Base-by-base conservation (phyloP, 2,329 filamentous ascomycete genomes). In the Aspergillus tanneri region DNA sequence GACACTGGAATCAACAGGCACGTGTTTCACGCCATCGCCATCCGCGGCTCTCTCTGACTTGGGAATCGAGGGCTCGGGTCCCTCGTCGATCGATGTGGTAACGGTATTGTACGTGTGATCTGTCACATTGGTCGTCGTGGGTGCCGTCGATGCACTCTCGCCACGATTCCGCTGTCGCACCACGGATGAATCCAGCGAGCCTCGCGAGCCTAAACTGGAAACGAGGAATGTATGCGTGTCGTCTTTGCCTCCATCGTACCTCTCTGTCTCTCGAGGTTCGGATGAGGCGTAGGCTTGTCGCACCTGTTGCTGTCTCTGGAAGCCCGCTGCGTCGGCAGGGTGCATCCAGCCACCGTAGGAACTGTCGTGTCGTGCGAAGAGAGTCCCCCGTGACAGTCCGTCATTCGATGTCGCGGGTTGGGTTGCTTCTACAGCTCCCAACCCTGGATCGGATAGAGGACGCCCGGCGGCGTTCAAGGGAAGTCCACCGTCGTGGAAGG, bases 321-420 rank as follows among this genome's bases (percentile, higher is more conserved):
- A 57, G 12, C 49, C 46, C 11, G 52, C 50, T 14, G 57, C 55
- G 23, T 70, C 73, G 35, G 73, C 73, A 24, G 71, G 52, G 18
- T 71, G 75, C 68, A 82, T 76, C 79, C 79, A 83, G 23, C 77
- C 71, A 12, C 75, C 75, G 47, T 80, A 77, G 43, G 72, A 68
- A 52, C 71, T 77, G 50, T 66, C 62, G 40, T 68, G 58, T 38
- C 58, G 59, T 28, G 59, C 61, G 14, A 60, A 52, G 9, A 12
- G 48, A 51, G 5, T 45, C 48, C 34, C 48, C 55, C 32, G 25
- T 30, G 11, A 35, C n/a, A n/a, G n/a, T 24, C 25, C 49, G 14
- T 50, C 40, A 10, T 49, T 46, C 18, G 47, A 48, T 11, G 46
- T 56, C 12, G 46, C 21, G 2, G 44, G 22, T 25, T 52, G 50